A percentile compares a stretch with the other conserved stretches of the same genome.
phyloP scores from a whole-genome alignment of 2,329 filamentous ascomycete species.

The Talaromyces sp. region DNA sequence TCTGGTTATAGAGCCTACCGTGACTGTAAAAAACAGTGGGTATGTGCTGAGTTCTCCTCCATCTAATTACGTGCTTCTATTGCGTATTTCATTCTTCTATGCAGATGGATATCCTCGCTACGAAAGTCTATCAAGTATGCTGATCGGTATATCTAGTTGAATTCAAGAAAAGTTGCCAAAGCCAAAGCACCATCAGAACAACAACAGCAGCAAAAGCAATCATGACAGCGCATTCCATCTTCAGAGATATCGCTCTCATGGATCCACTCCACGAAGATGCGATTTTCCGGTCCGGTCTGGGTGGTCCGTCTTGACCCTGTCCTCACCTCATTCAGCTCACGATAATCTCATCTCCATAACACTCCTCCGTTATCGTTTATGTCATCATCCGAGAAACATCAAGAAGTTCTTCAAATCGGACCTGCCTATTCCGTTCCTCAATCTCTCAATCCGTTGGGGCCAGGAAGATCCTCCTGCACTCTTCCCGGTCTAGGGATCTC shows the following conservation, averaged over 20 bases:
- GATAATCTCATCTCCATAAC: background rate
- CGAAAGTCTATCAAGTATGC: background rate
- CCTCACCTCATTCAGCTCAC: background rate
- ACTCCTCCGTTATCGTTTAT: background rate
- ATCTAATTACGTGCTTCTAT: background rate
- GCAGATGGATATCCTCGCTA: background rate
- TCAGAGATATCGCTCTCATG: background rate
- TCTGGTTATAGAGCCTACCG: slow-evolving; percentile 69
- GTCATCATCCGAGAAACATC: background rate
- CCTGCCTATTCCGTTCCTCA: background rate
- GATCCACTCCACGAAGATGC: background rate
- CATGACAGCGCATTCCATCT: background rate
- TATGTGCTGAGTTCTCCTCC: slow-evolving; percentile 48
- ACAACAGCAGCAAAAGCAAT: background rate
- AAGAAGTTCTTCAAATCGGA: background rate
- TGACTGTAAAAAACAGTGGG: slow-evolving; percentile 94
- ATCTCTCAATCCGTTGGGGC: background rate
- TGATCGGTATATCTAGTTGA: slow-evolving; percentile 13
- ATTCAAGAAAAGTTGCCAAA: slow-evolving; percentile 20
- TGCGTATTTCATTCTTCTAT: background rate
- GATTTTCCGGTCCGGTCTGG: background rate
- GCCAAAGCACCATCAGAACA: slow-evolving; percentile 14
- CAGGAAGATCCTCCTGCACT: background rate
- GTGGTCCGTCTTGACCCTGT: background rate
- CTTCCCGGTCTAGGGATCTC: slow-evolving; percentile 10